These are phyloP conservation scores for Pythium phragmitis DNA, from an alignment of 352 stramenopile genomes.

Conservation along the genomic window DNA sequence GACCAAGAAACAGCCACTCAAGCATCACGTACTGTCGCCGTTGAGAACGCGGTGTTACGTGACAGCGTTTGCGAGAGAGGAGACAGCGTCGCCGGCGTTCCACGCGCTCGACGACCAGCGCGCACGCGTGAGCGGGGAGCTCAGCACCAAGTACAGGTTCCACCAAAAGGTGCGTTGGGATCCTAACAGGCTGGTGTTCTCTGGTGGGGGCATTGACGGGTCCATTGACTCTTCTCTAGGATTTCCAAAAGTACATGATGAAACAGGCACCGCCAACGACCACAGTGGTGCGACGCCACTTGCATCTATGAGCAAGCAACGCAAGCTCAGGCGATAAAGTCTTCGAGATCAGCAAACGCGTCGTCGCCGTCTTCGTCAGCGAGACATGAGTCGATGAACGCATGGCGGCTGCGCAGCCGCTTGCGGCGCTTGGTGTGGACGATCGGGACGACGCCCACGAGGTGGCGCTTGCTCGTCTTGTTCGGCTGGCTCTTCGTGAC, in stretches of 20 bases:
- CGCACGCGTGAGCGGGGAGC: conserved; percentile 1
- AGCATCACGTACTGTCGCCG: conserved; percentile 2
- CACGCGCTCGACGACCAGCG: conserved; percentile 26
- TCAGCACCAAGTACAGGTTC: conserved; percentile 28
- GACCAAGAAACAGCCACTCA: not conserved
- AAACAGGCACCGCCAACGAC: conserved; percentile 22
- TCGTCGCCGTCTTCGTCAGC: conserved; percentile 38
- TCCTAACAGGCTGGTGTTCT: no score
- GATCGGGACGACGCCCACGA: conserved; percentile 30
- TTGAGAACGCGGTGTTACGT: conserved; percentile 23
- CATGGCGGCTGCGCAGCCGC: conserved; percentile 33
- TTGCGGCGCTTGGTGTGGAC: conserved; percentile 28
- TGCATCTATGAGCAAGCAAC: conserved; percentile 16
- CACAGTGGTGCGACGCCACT: conserved; percentile 19
- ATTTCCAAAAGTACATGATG: conserved; percentile 32
- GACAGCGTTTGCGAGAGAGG: conserved; percentile 10
- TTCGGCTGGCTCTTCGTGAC: not conserved
- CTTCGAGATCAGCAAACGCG: conserved; percentile 39
- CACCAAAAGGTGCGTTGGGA: conserved; percentile 24
- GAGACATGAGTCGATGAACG: conserved; percentile 40
- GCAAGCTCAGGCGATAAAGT: conserved; percentile 32
- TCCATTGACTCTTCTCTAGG: conserved; percentile 9
- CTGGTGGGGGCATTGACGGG: not conserved
- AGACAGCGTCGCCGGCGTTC: conserved; percentile 10
- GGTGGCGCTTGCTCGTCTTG: conserved; percentile 15